Base-by-base conservation (phyloP, 1,139 yeast genomes). In the Kurtzmaniella natalensis region DNA sequence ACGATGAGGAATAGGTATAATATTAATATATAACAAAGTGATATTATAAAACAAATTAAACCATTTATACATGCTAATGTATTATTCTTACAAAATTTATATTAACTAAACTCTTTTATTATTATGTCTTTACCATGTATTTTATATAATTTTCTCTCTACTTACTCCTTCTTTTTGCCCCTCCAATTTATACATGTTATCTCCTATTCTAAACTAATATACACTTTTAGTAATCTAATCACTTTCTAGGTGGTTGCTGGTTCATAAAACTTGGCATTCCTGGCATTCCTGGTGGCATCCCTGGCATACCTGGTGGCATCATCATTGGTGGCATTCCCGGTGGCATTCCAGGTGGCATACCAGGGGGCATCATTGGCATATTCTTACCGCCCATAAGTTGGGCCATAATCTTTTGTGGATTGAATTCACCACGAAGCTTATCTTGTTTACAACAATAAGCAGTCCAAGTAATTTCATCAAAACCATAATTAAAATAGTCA, bases 391-490 rank as follows among this genome's bases (percentile, higher is more conserved):
- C 62, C 70, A 69, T 63, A 25, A 68, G 56, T 39, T 63, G 61
- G 2, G 65, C 67, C 72, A 69, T 63, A 18, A 69, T 52, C 40
- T 68, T 67, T 36, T 71, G 70, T 8, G 79, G 94, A 43, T 85
- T 83, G 61, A 79, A 87, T 42, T 83, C 92, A 7, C 84, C 81
- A 38, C 94, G 71, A 33, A 83, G 55, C 43, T 79, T 81, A 57
- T 88, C 96, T 53, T 89, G 96, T 55, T 87, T 87, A 34, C 82
- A 72, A 45, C 95, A 81, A 59, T 92, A 92, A 16, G 94, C 89
- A 34, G 85, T 79, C 99, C 99, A 92, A 11, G 96, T 84, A 44
- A 85, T 76, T 60, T 92, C 99, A 55, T 94, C 95, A 54, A 92
- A 92, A 2, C 98, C 98, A 50, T 81, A 92, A 59, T 92, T 92